A percentile compares a stretch with the other conserved stretches of the same genome.
Conservation (phyloP, 495 filamentous ascomycete species). For the Penicillium silybi region DNA sequence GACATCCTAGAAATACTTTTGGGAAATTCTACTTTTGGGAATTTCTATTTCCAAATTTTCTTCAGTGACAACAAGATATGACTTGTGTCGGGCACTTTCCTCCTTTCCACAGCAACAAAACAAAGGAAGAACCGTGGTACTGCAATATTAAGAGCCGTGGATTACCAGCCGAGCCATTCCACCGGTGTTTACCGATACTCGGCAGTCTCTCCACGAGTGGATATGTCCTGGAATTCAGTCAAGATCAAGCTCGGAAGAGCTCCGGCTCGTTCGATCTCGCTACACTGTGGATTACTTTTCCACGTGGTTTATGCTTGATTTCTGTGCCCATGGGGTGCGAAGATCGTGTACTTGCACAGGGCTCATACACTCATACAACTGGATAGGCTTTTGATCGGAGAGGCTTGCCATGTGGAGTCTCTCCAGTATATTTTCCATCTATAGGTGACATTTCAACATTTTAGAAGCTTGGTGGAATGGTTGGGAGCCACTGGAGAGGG, state of each 20-base stretch:
- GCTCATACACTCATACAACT: neutral
- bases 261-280: neutral
- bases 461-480: neutral
- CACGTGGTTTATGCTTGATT: constrained; percentile 2
- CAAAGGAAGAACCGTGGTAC: constrained; percentile 11
- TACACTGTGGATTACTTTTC: constrained; percentile 1
- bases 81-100: neutral
- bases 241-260: neutral
- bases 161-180: neutral
- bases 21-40: neutral
- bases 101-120: constrained; percentile 1
- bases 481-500: neutral
- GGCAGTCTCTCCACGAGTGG: neutral
- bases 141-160: neutral
- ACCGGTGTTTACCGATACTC: neutral
- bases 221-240: neutral
- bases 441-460: neutral
- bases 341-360: neutral
- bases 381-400: neutral
- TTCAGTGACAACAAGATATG: neutral
- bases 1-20: neutral
- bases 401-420: neutral
- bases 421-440: neutral
- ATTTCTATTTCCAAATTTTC: neutral
- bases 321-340: neutral